Percentiles rank a stretch among this genome's conserved stretches.
These are phyloP conservation scores for Kodamaea laetipori DNA, from an alignment of 805 yeast genomes.

Conservation along the genomic window DNA sequence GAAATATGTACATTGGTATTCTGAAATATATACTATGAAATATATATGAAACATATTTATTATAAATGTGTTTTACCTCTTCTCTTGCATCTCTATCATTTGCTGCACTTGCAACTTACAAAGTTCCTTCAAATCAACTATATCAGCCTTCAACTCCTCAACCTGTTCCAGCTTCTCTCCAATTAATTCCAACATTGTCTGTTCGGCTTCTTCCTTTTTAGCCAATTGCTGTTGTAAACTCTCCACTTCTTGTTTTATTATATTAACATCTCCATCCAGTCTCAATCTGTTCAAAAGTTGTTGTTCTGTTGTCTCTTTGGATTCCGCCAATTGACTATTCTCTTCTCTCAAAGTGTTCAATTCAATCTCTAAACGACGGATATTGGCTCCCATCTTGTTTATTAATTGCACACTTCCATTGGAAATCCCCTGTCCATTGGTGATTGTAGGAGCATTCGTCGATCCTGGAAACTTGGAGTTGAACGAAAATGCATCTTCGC, in stretches of 20 bases:
- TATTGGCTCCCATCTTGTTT: conserved; percentile 72
- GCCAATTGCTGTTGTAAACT: conserved; percentile 34
- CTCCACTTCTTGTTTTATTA: conserved; percentile 32
- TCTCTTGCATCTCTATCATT: conserved; percentile 46
- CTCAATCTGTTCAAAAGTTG: conserved; percentile 56
- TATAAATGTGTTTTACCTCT: background rate
- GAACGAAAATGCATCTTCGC: conserved; percentile 1
- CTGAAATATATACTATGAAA: no score
- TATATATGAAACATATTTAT: no score
- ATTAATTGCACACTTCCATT: conserved; percentile 56
- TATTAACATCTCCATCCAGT: conserved; percentile 29
- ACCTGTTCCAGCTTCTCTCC: conserved; percentile 89
- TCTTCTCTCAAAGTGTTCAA: conserved; percentile 65
- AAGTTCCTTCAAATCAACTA: conserved; percentile 83
- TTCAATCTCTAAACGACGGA: conserved; percentile 81
- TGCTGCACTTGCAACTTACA: conserved; percentile 84
- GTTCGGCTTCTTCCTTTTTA: conserved; percentile 41
- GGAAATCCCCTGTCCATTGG: conserved; percentile 1
- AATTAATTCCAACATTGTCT: conserved; percentile 64
- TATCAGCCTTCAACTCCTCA: conserved; percentile 85
- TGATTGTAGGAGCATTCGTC: conserved; percentile 4
- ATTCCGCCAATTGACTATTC: conserved; percentile 50
- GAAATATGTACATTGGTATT: no score
- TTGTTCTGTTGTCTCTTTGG: conserved; percentile 66
- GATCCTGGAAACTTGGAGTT: conserved; percentile 3